Base-by-base conservation (phyloP, 169 alveolate species). In the Plasmodium berghei region DNA sequence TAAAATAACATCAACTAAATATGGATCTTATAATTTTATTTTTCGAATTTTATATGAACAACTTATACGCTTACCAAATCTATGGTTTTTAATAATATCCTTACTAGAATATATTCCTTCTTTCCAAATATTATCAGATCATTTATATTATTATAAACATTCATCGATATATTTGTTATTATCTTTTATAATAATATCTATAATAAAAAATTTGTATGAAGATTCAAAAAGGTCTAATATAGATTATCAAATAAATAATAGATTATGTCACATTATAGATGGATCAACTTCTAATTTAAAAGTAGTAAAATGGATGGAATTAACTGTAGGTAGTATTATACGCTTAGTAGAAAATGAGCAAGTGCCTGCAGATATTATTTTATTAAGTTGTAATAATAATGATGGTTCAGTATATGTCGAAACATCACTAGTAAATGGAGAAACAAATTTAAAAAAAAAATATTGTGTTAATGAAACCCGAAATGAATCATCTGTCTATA, bases 331-430 rank as follows among this genome's bases (percentile, higher is more conserved):
- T n/a, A 94, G 87, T 92, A 93, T 94, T 22, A 70, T 94, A 40
- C 91, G 93, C 40, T 90, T 94, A 20, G 87, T 90, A 58, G 92
- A 90, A 66, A 95, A 92, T 71, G 96, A 94, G 22, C 89, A 88
- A 83, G 95, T 92, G 2, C 96, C 96, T 10, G 95, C 96, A 14
- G 96, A 94, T 72, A 90, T 89, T 67, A 72, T 94, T 45, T 56
- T 92, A 9, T 59, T 94, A 72, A 80, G 93, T 56, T 89, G 93
- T 55, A 94, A 95, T 77, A 91, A 92, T 72, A 83, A 85, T 24
- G 95, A 94, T 42, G 96, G 96, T 26, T 83, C 87, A 28, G 93
- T 94, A 14, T 90, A 92, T 73, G 80, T 92, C 12, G 96, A 92
- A 64, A 91, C 95, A 9, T 77, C 95, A 1, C 73, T 85, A 61